Conservation (phyloP, 176 grass and related monocot species). For the Aegilops sharonensis region DNA sequence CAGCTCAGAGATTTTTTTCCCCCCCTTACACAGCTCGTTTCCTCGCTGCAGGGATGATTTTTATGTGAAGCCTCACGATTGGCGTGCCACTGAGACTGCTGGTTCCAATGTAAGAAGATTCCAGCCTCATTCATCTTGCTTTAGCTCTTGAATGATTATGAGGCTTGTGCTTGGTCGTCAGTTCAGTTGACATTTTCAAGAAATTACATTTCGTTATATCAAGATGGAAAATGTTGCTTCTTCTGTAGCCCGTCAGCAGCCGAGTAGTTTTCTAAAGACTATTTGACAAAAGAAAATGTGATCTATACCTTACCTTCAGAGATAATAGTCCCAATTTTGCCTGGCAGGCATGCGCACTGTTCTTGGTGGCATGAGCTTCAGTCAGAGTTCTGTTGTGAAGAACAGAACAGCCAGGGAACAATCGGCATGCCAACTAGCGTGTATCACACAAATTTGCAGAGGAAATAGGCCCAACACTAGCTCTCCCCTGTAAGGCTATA, state of each 20-base stretch:
- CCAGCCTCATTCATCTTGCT: not conserved
- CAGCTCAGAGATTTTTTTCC: not conserved
- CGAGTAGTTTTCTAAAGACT: not conserved
- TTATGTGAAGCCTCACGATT: slow-evolving; percentile 18
- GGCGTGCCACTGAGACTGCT: slow-evolving; percentile 11
- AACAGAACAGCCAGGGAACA: not conserved
- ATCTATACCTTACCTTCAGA: not conserved
- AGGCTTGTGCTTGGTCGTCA: not conserved
- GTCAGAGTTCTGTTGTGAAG: not conserved
- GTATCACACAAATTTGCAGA: not conserved
- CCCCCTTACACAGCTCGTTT: not conserved
- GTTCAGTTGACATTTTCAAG: not conserved
- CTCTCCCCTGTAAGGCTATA: not conserved
- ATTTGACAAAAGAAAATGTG: not conserved
- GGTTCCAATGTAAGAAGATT: slow-evolving; percentile 7
- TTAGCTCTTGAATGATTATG: not conserved
- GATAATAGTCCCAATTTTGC: not conserved
- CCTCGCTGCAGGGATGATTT: slow-evolving; percentile 68
- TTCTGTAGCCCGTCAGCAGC: not conserved
- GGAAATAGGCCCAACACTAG: not conserved
- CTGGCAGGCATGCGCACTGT: not conserved
- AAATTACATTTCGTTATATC: not conserved
- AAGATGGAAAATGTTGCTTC: not conserved
- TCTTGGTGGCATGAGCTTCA: not conserved
- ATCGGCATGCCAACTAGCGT: not conserved